Percentiles rank a stretch among this genome's conserved stretches.
Conservation (phyloP, 2,329 filamentous ascomycete genomes). For the Colletotrichum siamense region DNA sequence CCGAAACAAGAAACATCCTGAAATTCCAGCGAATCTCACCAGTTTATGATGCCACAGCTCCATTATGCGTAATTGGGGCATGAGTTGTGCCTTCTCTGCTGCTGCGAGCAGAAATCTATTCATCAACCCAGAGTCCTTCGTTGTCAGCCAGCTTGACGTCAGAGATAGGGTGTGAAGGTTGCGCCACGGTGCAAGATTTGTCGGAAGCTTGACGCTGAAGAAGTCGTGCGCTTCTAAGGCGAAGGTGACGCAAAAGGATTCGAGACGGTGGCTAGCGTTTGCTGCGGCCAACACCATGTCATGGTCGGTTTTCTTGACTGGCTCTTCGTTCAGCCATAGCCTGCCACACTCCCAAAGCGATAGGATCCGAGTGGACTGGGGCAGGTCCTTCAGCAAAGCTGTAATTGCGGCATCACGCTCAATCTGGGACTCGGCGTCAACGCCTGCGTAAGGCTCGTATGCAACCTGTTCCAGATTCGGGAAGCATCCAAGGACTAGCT, state of each 20-base stretch:
- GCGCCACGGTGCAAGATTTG: accelerated
- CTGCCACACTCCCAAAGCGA: neutral
- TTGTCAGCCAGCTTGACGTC: neutral
- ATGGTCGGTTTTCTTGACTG: accelerated
- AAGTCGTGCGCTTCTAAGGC: neutral
- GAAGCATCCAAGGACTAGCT: neutral
- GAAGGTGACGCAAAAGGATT: neutral
- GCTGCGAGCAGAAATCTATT: neutral
- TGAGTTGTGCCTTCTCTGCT: neutral
- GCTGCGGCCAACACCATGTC: neutral
- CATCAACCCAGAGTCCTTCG: neutral
- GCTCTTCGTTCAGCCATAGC: neutral
- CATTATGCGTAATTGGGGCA: neutral
- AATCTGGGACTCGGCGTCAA: neutral
- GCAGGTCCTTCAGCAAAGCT: accelerated
- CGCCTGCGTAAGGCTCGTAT: neutral
- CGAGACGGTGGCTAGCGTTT: neutral
- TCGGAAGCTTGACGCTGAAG: neutral
- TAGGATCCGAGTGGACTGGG: neutral
- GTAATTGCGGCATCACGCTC: neutral
- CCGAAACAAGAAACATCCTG: neutral
- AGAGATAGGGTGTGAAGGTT: neutral
- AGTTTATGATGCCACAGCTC: neutral
- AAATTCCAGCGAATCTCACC: accelerated
- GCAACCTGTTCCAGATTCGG: neutral